phyloP scores from a whole-genome alignment of 2,329 filamentous ascomycete genomes.

The Zasmidium citrigriseum region DNA sequence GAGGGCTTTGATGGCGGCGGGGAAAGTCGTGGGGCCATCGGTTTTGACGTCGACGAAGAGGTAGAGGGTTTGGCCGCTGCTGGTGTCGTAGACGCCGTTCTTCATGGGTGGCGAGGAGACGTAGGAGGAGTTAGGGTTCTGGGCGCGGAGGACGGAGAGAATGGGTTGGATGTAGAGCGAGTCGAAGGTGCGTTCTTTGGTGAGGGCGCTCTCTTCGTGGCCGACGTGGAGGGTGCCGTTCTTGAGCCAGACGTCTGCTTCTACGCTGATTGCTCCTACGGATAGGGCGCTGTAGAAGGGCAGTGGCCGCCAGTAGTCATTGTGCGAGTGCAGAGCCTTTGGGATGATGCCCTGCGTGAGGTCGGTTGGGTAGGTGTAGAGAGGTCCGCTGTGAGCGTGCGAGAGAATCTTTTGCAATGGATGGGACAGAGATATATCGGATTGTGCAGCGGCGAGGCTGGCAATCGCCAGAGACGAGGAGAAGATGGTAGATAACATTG shows the following conservation, averaged over 20 bases:
- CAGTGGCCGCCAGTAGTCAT: constrained; percentile 58
- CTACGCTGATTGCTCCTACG: constrained; percentile 58
- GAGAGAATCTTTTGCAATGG: constrained; percentile 58
- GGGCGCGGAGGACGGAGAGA: constrained; percentile 54
- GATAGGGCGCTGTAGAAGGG: constrained; percentile 56
- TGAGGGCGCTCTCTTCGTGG: constrained; percentile 56
- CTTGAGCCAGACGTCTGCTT: constrained; percentile 59
- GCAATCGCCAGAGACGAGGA: constrained; percentile 13
- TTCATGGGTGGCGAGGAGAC: constrained; percentile 46
- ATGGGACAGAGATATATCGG: constrained; percentile 43
- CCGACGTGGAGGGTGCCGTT: constrained; percentile 60
- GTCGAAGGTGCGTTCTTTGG: constrained; percentile 54
- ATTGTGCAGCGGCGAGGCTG: constrained; percentile 24
- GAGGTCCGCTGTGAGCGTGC: constrained; percentile 53
- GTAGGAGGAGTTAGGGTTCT: constrained; percentile 58
- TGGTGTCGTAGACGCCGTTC: constrained; percentile 64
- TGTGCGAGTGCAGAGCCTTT: constrained; percentile 58
- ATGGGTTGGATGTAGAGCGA: constrained; percentile 63
- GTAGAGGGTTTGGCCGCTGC: constrained; percentile 59
- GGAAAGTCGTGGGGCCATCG: constrained; percentile 56
- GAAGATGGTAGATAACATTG: constrained; percentile 17
- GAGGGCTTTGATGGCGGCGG: constrained; percentile 57
- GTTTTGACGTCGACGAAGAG: constrained; percentile 68
- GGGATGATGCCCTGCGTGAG: constrained; percentile 62
- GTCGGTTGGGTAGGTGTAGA: constrained; percentile 63